Conservation (phyloP, 352 stramenopile species). For the Pythium myriotylum region DNA sequence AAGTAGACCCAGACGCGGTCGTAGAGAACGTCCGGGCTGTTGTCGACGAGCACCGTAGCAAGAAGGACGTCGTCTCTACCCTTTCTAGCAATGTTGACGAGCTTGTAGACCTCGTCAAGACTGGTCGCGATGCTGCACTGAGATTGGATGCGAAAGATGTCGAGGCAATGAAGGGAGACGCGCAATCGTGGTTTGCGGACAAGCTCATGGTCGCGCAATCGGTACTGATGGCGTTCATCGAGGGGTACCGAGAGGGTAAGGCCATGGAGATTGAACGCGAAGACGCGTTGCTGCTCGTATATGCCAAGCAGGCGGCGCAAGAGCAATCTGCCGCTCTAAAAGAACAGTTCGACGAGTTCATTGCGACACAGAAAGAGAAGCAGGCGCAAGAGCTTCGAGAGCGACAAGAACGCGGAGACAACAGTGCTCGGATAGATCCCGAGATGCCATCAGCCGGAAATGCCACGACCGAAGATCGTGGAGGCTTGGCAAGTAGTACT, state of each 20-base stretch:
- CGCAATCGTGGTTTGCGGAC: constrained; percentile 82
- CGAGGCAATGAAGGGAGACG: constrained; percentile 54
- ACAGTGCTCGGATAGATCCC: constrained; percentile 6
- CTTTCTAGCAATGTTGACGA: constrained; percentile 74
- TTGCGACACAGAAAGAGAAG: constrained; percentile 62
- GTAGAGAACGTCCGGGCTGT: constrained; percentile 56
- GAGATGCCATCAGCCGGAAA: neutral
- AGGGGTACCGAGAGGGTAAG: constrained; percentile 82
- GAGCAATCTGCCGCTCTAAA: constrained; percentile 75
- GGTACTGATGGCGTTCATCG: constrained; percentile 83
- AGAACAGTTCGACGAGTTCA: constrained; percentile 67
- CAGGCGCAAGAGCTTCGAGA: constrained; percentile 33
- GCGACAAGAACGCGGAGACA: constrained; percentile 2
- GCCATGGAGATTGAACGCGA: constrained; percentile 71
- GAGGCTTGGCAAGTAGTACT: no score
- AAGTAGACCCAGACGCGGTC: constrained; percentile 66
- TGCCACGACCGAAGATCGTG: no score
- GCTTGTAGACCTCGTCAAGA: constrained; percentile 64
- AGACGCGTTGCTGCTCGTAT: constrained; percentile 72
- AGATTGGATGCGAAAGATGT: constrained; percentile 65
- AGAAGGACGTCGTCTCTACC: constrained; percentile 69
- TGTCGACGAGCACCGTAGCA: constrained; percentile 65
- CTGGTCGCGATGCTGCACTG: constrained; percentile 57
- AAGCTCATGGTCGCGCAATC: constrained; percentile 83
- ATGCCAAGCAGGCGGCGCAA: constrained; percentile 73